Base-by-base conservation (phyloP, 106 monocot genomes). In the Dendrobium catenatum region DNA sequence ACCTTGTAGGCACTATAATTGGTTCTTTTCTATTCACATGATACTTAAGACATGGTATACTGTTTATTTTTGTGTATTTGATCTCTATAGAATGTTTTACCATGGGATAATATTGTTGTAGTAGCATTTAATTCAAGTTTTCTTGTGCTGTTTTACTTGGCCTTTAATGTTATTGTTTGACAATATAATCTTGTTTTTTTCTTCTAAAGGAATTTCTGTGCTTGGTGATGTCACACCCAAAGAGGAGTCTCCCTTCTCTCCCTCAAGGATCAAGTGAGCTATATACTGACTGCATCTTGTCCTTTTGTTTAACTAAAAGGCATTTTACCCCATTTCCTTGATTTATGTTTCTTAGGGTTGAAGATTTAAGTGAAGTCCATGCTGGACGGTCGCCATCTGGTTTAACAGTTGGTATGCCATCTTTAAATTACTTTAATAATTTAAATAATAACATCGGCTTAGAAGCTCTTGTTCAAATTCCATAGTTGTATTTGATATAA, bases 241-340 rank as follows among this genome's bases (percentile, higher is more conserved):
- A 82, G 92, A 90, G 79, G 94, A 98, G 55, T 93, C 92, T 78
- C 89, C 92, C 67, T 98, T 98, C 84, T 98, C 98, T 55, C 95
- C 98, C 75, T 88, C 91, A 67, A 91, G 93, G 83, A 86, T 98
- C 87, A 98, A 98, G 98, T 98, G 84, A 86, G 92, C 41, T 80
- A 42, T 44, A 48, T 51, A 18, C 26, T 17, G 19, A 42, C 44
- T 72, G 40, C 17, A 19, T 72, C 58, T 24, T 83, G 26, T 37
- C 51, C 80, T 70, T 70, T 46, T 55, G 20, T 81, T 58, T 77
- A 51, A 47, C 4, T 24, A 4, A 37, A 44, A 47, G 26, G 37
- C 42, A 29, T 79, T 82, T 37, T 76, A 18, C 9, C 61, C 16
- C 7, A 27, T 54, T 77, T 61, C 66, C 78, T 86, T 66, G n/a